Evolutionary conservation across 2,329 filamentous ascomycete genomes (phyloP).

Genomic region (Paradendryphiella salina): DNA sequence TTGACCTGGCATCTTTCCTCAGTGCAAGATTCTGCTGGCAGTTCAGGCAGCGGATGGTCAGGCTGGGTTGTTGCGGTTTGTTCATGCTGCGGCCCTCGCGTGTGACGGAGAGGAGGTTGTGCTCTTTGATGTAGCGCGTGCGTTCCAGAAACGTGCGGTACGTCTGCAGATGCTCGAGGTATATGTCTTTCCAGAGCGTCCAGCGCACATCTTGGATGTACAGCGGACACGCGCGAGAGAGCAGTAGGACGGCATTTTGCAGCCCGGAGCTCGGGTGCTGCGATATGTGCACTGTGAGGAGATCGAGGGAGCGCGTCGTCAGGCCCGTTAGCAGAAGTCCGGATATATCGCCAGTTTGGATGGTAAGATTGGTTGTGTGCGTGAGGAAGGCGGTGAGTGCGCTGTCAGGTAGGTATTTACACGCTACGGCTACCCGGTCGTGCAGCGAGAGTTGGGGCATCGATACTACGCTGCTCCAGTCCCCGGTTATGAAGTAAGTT

Average conservation of each 20-base stretch:
- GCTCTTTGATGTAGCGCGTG: slow-evolving; percentile 76
- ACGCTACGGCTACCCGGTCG: slow-evolving; percentile 73
- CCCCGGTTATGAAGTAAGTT: slow-evolving; percentile 72
- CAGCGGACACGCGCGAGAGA: slow-evolving; percentile 72
- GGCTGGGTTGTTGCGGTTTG: slow-evolving; percentile 65
- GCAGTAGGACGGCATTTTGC: slow-evolving; percentile 75
- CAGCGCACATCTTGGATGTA: slow-evolving; percentile 79
- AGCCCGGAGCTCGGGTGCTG: slow-evolving; percentile 68
- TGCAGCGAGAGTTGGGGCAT: slow-evolving; percentile 73
- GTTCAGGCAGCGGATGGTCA: slow-evolving; percentile 75
- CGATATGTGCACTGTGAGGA: slow-evolving; percentile 74
- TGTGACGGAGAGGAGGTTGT: slow-evolving; percentile 67
- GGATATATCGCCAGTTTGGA: slow-evolving; percentile 71
- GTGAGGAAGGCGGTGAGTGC: slow-evolving; percentile 51
- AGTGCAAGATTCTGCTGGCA: slow-evolving; percentile 63
- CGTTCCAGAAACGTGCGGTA: slow-evolving; percentile 72
- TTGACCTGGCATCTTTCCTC: slow-evolving; percentile 29
- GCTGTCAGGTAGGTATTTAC: slow-evolving; percentile 68
- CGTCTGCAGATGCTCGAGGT: slow-evolving; percentile 71
- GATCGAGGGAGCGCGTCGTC: slow-evolving; percentile 70
- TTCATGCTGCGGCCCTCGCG: slow-evolving; percentile 66
- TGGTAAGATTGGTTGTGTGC: slow-evolving; percentile 61
- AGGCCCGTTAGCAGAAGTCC: slow-evolving; percentile 79
- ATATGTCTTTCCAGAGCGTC: slow-evolving; percentile 75
- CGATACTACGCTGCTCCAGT: slow-evolving; percentile 74